A percentile compares a stretch with the other conserved stretches of the same genome.
Evolutionary conservation across 2,329 filamentous ascomycete species (phyloP).

Genomic region (Pseudogymnoascus sp.): DNA sequence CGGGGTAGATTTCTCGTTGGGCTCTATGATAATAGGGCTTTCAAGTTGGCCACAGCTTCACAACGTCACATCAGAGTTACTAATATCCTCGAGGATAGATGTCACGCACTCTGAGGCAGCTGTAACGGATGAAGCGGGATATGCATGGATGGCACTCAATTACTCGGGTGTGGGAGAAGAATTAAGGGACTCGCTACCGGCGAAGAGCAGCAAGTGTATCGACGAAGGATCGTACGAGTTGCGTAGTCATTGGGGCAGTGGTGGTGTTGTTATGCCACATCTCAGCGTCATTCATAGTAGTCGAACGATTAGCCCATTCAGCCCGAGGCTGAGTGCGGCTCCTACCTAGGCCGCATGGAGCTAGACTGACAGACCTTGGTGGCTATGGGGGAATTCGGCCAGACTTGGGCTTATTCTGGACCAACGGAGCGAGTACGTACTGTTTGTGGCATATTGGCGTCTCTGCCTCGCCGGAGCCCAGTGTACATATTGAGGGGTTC

Average conservation of each 20-base stretch:
- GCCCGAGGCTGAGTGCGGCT: slow-evolving; percentile 8
- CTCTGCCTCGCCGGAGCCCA: slow-evolving; percentile 6
- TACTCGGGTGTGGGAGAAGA: neutral
- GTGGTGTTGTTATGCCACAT: slow-evolving; percentile 1
- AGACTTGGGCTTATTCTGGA: slow-evolving; percentile 5
- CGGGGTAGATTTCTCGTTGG: neutral
- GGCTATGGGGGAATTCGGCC: neutral
- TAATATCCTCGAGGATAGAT: neutral
- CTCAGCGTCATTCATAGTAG: neutral
- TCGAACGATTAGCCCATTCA: neutral
- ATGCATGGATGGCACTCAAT: neutral
- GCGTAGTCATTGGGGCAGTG: slow-evolving; percentile 7
- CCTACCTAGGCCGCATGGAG: neutral
- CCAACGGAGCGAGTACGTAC: neutral
- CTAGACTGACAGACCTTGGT: slow-evolving; percentile 9
- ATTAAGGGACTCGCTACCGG: slow-evolving; percentile 4
- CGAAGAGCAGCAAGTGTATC: neutral
- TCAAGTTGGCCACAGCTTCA: neutral
- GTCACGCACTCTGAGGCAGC: neutral
- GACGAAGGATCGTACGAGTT: slow-evolving; percentile 4
- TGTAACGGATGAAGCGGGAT: neutral
- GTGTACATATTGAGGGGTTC: neutral
- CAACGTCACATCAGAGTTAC: neutral
- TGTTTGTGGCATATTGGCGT: neutral
- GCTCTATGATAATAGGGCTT: neutral